These are phyloP conservation scores for Gynandropsis gynandra DNA, from an alignment of 345 rosid species.

Conservation along the genomic window DNA sequence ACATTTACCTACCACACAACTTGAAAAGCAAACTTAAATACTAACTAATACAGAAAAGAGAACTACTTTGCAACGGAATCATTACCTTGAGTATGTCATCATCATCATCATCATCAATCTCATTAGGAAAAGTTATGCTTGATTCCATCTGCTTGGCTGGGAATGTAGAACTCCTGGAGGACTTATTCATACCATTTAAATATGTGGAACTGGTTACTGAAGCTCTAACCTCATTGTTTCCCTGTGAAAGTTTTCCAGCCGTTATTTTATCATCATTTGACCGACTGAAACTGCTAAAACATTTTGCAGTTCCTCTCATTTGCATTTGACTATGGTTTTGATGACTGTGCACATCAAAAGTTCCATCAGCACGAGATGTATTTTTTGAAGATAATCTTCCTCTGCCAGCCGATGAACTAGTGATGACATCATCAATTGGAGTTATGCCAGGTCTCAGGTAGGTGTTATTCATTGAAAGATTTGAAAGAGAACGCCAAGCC, in stretches of 20 bases:
- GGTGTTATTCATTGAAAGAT: constrained; percentile 43
- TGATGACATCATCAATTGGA: constrained; percentile 33
- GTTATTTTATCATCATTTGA: constrained; percentile 20
- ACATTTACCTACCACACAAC: too few relatives aligned
- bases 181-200: constrained; percentile 27
- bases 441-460: constrained; percentile 71
- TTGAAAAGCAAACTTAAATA: too few relatives aligned
- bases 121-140: constrained; percentile 40
- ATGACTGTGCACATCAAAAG: constrained; percentile 23
- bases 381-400: constrained; percentile 31
- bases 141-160: constrained; percentile 29
- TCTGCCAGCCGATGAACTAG: constrained; percentile 27
- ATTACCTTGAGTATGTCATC: constrained; percentile 81
- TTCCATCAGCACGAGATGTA: constrained; percentile 26
- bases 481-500: constrained; percentile 89
- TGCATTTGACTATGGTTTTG: constrained; percentile 27
- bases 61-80: constrained; percentile 7
- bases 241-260: constrained; percentile 27
- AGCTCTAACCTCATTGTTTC: constrained; percentile 25
- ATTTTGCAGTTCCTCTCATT: constrained; percentile 28
- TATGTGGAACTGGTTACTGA: constrained; percentile 23
- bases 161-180: constrained; percentile 27
- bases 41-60: constrained; percentile 6
- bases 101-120: constrained; percentile 83
- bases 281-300: constrained; percentile 26